These are phyloP conservation scores for Mariannaea elegans DNA, from an alignment of 2,329 filamentous ascomycete species.

Conservation along the genomic window DNA sequence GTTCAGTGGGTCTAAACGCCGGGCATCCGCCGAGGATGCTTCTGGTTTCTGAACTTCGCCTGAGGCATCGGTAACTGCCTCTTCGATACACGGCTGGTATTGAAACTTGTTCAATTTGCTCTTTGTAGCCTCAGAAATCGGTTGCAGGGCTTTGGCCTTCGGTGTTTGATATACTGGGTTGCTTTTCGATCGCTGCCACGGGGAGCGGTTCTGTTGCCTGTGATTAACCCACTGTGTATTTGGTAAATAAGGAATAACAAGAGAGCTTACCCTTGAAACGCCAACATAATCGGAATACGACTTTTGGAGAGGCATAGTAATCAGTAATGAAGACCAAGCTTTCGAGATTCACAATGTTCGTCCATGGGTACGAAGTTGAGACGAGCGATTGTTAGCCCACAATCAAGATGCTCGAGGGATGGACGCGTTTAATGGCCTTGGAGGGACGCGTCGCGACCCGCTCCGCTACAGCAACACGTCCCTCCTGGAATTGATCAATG, in stretches of 20 bases:
- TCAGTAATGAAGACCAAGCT: slow-evolving; percentile 25
- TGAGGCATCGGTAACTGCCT: slow-evolving; percentile 24
- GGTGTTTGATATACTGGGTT: slow-evolving; percentile 53
- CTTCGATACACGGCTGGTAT: slow-evolving; percentile 42
- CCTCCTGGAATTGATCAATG: slow-evolving; percentile 16
- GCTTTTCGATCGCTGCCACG: slow-evolving; percentile 65
- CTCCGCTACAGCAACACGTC: slow-evolving; percentile 22
- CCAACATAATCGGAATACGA: slow-evolving; percentile 51
- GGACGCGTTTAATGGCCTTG: slow-evolving; percentile 41
- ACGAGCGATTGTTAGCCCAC: slow-evolving; percentile 23
- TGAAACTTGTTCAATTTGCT: slow-evolving; percentile 69
- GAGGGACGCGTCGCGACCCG: slow-evolving; percentile 35
- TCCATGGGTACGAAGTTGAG: slow-evolving; percentile 26
- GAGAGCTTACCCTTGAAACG: slow-evolving; percentile 43
- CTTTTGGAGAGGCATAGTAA: slow-evolving; percentile 52
- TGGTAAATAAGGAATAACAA: slow-evolving; percentile 6
- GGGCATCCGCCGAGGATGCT: neutral
- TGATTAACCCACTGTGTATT: slow-evolving; percentile 11
- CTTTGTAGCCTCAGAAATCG: slow-evolving; percentile 67
- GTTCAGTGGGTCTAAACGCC: slow-evolving; percentile 21
- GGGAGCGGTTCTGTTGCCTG: slow-evolving; percentile 47
- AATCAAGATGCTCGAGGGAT: slow-evolving; percentile 11
- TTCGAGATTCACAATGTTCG: slow-evolving; percentile 25
- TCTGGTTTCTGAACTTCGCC: slow-evolving; percentile 21
- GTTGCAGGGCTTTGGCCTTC: slow-evolving; percentile 51